A percentile compares a stretch with the other conserved stretches of the same genome.
phyloP scores from a whole-genome alignment of 306 rosid species.

The Trifolium subterraneum region DNA sequence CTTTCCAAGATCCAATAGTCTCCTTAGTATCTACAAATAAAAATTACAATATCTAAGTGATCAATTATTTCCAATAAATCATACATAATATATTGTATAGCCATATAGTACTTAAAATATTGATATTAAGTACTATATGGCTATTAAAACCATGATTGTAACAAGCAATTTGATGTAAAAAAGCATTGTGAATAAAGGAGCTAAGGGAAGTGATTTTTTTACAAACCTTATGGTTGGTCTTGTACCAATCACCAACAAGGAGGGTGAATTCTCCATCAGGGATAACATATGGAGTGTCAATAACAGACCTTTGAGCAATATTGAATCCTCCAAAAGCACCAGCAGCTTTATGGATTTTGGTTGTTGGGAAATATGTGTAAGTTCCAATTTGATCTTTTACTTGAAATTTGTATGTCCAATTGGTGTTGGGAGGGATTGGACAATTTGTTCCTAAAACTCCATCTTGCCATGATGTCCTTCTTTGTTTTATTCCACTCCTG shows the following conservation, averaged over 20 bases:
- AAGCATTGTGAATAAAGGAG: background rate
- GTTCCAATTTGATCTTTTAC: slow-evolving; percentile 88
- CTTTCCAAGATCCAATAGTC: slow-evolving; percentile 58
- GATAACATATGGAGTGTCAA: slow-evolving; percentile 65
- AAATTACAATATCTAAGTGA: background rate
- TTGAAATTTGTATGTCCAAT: slow-evolving; percentile 88
- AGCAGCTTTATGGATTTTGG: slow-evolving; percentile 67
- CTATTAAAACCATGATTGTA: too few species aligned
- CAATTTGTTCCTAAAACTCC: slow-evolving; percentile 91
- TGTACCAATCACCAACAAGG: slow-evolving; percentile 80
- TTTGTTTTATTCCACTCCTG: slow-evolving; percentile 83
- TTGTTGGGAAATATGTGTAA: slow-evolving; percentile 73
- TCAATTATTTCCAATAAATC: background rate
- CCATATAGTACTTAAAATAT: too few species aligned
- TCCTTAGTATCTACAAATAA: slow-evolving; percentile 54
- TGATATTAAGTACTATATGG: too few species aligned
- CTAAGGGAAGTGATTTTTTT: background rate
- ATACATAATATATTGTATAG: too few species aligned
- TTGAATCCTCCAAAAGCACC: slow-evolving; percentile 86
- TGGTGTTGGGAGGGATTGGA: slow-evolving; percentile 81
- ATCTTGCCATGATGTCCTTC: slow-evolving; percentile 84
- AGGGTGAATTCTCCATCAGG: slow-evolving; percentile 70
- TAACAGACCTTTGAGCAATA: slow-evolving; percentile 66
- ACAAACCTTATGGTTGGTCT: slow-evolving; percentile 61
- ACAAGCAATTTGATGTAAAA: too few species aligned